phyloP scores from a whole-genome alignment of 176 grass and related monocot species.

The Zoysia pacifica region DNA sequence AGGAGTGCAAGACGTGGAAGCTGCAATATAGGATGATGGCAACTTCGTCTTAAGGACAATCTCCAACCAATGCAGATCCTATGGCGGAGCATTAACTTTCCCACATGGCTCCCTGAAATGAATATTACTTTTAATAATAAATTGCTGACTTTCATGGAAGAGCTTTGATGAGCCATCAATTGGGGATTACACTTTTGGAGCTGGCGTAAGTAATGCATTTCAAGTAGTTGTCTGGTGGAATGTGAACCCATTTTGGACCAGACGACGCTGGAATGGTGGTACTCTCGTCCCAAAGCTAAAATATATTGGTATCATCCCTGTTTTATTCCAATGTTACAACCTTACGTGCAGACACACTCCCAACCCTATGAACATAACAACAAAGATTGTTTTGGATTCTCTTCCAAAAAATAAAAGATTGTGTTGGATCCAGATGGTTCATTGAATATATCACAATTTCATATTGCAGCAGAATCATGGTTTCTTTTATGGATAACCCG shows the following conservation, averaged over 20 bases:
- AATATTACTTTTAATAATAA: slow-evolving; percentile 5
- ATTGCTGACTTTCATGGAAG: slow-evolving; percentile 52
- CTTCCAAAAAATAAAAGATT: too few species aligned
- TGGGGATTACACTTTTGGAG: slow-evolving; percentile 48
- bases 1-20: slow-evolving; percentile 22
- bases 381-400: slow-evolving; percentile 23
- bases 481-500: slow-evolving; percentile 23
- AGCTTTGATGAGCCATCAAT: slow-evolving; percentile 37
- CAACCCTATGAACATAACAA: not conserved
- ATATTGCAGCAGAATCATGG: not conserved
- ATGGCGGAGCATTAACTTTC: slow-evolving; percentile 55
- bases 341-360: slow-evolving; percentile 39
- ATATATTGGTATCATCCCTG: not conserved
- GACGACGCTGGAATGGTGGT: not conserved
- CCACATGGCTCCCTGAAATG: slow-evolving; percentile 53
- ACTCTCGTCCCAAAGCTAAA: slow-evolving; percentile 7
- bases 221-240: slow-evolving; percentile 36
- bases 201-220: not conserved
- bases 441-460: slow-evolving; percentile 29
- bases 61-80: not conserved
- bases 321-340: slow-evolving; percentile 31
- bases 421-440: slow-evolving; percentile 29
- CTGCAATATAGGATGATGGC: slow-evolving; percentile 32
- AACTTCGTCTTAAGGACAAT: slow-evolving; percentile 51
- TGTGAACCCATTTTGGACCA: not conserved